phyloP scores from a whole-genome alignment of 108 stramenopile species.

The Pseudonitzschia delicatissima region DNA sequence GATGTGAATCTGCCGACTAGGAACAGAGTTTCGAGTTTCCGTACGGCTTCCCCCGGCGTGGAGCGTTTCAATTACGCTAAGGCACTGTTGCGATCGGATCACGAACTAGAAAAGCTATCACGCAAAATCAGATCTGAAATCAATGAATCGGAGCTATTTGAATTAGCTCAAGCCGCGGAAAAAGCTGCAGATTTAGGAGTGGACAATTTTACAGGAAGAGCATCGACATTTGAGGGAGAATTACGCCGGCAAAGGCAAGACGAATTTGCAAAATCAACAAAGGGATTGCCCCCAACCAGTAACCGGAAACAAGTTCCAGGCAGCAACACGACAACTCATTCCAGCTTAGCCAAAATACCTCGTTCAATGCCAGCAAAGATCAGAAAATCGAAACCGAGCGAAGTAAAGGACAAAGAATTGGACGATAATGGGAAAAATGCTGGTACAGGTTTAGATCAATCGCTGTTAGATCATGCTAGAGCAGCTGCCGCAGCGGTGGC shows the following conservation, averaged over 20 bases:
- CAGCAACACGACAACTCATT: background rate
- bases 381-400: background rate
- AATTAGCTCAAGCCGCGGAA: slow-evolving; percentile 39
- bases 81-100: slow-evolving; percentile 25
- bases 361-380: too few species aligned
- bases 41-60: background rate
- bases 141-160: slow-evolving; percentile 30
- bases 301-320: background rate
- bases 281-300: background rate
- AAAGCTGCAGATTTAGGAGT: slow-evolving; percentile 38
- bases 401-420: background rate
- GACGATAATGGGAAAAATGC: background rate
- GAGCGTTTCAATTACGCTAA: slow-evolving; percentile 37
- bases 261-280: background rate
- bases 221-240: slow-evolving; percentile 40
- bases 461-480: slow-evolving; percentile 7
- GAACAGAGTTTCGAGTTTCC: background rate
- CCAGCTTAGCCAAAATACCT: too few species aligned
- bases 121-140: slow-evolving; percentile 32
- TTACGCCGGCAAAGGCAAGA: background rate
- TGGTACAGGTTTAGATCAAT: background rate
- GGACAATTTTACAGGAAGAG: slow-evolving; percentile 26
- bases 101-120: slow-evolving; percentile 30
- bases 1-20: background rate
- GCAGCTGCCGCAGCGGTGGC: slow-evolving; percentile 4